Evolutionary conservation across 1,284 basidiomycete genomes (phyloP).

Genomic region (Papiliotrema terrestris): DNA sequence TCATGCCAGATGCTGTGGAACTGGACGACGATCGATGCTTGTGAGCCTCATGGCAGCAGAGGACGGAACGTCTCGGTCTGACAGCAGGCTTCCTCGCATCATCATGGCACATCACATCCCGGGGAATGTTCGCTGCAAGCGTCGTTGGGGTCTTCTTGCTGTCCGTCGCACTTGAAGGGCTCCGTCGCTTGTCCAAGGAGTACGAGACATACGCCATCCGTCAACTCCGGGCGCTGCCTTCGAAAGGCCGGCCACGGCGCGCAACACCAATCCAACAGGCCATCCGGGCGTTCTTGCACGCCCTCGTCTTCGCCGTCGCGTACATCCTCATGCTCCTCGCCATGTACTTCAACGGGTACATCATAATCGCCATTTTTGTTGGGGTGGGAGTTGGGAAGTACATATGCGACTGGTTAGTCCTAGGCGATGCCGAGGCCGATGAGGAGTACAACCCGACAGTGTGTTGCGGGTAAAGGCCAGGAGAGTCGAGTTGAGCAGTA

Average conservation of each 20-base stretch:
- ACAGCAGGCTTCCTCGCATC: constrained; percentile 24
- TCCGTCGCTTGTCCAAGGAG: constrained; percentile 14
- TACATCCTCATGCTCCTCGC: constrained; percentile 33
- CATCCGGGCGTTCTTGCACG: constrained; percentile 21
- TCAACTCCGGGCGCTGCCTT: constrained; percentile 7
- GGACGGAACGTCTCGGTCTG: background rate
- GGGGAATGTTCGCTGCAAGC: constrained; percentile 26
- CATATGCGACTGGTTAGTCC: constrained; percentile 30
- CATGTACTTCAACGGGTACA: constrained; percentile 33
- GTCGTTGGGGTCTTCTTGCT: constrained; percentile 26
- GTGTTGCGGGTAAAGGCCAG: constrained; percentile 10
- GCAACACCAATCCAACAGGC: constrained; percentile 29
- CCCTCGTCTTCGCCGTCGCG: constrained; percentile 16
- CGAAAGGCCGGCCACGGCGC: constrained; percentile 7
- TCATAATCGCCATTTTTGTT: constrained; percentile 26
- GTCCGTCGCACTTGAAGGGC: constrained; percentile 18
- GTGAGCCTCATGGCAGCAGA: constrained; percentile 9
- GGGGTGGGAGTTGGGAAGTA: constrained; percentile 31
- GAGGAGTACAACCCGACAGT: constrained; percentile 9
- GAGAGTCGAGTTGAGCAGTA: background rate
- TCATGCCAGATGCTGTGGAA: constrained; percentile 32
- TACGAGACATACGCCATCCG: constrained; percentile 19
- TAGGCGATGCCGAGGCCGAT: constrained; percentile 1
- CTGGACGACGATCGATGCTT: constrained; percentile 28
- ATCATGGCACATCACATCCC: constrained; percentile 25